phyloP scores from a whole-genome alignment of 495 filamentous ascomycete genomes.

The Penicillium diatomitis region DNA sequence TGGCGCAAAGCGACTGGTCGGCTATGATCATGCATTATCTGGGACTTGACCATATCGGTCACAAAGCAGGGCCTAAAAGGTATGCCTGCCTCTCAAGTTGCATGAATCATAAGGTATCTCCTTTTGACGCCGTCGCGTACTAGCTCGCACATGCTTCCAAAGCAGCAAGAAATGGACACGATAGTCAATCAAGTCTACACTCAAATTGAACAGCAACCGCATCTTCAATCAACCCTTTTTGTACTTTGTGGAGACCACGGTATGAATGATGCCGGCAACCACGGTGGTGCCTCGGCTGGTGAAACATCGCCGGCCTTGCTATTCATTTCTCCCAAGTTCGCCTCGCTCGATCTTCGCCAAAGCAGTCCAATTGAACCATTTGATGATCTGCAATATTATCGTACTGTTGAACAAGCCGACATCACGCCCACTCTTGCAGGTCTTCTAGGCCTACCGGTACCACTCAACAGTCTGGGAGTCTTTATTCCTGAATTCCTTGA shows the following conservation, averaged over 20 bases:
- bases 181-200: constrained; percentile 68
- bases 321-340: constrained; percentile 83
- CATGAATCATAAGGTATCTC: too few relatives aligned
- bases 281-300: constrained; percentile 84
- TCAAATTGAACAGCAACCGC: constrained; percentile 57
- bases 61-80: constrained; percentile 89
- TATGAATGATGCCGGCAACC: constrained; percentile 98
- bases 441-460: constrained; percentile 77
- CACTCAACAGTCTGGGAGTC: constrained; percentile 85
- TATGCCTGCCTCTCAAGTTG: constrained; percentile 15
- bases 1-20: constrained; percentile 76
- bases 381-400: constrained; percentile 68
- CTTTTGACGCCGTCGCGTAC: too few relatives aligned
- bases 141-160: constrained; percentile 82
- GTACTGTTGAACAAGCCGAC: constrained; percentile 81
- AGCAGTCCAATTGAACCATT: constrained; percentile 32
- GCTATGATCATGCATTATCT: constrained; percentile 92
- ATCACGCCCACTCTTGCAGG: constrained; percentile 83
- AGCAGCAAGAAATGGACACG: constrained; percentile 90
- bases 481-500: constrained; percentile 71
- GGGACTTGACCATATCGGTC: constrained; percentile 94
- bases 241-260: constrained; percentile 91
- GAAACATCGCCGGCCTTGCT: constrained; percentile 90
- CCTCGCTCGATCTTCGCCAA: constrained; percentile 36
- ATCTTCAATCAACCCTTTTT: constrained; percentile 71